Base-by-base conservation (phyloP, 495 filamentous ascomycete species). In the Filosporella fistucella region DNA sequence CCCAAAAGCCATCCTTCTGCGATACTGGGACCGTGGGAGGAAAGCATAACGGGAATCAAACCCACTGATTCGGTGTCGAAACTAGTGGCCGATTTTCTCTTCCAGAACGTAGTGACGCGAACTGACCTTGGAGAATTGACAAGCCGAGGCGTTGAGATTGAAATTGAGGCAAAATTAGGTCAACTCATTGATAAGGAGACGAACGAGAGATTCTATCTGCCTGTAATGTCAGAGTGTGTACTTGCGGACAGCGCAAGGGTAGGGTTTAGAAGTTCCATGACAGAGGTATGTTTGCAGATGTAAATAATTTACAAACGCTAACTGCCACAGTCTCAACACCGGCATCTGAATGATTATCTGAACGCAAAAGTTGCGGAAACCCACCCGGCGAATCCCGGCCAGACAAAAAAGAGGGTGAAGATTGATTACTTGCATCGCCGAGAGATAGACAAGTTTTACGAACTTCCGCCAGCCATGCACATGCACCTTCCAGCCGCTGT, bases 101-200 rank as follows among this genome's bases (percentile, higher is more conserved):
- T 77, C 56, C 54, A 69, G 34, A 67, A 84, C 49, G 84, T 94
- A 23, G 77, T 91, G 11, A 49, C 69, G 4, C 72, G 78, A 44
- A 65, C 71, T 12, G 72, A 75, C 49, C 65, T 77, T 4, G 74
- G 74, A 20, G 78, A 84, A 42, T 63, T 77, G 26, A 57, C 67
- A 5, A 65, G 58, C 46, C 63, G 67, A n/a, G 81, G 78, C 4
- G 75, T 85, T n/a, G 75, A 88, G 46, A 75, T 95, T 30, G 91
- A 96, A 64, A 85, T 96, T 45, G 91, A 96, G 66, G 91, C 89
- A 8, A 96, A 96, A 62, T 63, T 97, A 14, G 91, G 91, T 40
- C 81, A 77, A 33, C 64, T 96, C 13, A 76, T 95, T 32, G 82
- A 90, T 56, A 81, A 74, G 62, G 74, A 76, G 48, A 82, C 77